Base-by-base conservation (phyloP, 2,329 filamentous ascomycete species). In the Fusarium sp. region DNA sequence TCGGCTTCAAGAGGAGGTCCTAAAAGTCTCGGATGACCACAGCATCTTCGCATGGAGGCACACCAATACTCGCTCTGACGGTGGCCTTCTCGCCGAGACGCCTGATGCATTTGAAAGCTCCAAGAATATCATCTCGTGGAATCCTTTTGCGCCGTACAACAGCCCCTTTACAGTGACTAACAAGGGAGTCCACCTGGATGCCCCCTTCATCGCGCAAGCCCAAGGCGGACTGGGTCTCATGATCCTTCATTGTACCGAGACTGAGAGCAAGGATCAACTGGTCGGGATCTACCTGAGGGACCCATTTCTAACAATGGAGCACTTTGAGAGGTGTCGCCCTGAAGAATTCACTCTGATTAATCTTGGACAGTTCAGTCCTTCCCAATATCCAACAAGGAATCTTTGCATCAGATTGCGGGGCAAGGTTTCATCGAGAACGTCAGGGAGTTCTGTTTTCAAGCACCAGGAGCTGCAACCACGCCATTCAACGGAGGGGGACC, bases 1-100 rank as follows among this genome's bases (percentile, higher is more conserved):
- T 27, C 60, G 77, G 13, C 67, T 79, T 0, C 74, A 78, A 18
- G 75, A 78, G 22, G 72, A 79, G 56, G 78, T 79, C 4, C 38
- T 75, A 16, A 61, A 11, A 13, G 62, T 56, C 11, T 24, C 60
- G 4, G 31, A 47, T 20, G 66, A 69, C 5, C 63, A 69, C 11
- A 67, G 35, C 20, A 34, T 69, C 16, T 67, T 69, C 20, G 47
- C 56, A 20, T 69, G 66, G 66, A 47, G 29, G 7, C 7, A 38
- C 37, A 0, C 34, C 40, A 2, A 29, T 31, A 35, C 6, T 18
- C 35, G 35, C 37, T 38, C 8, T n/a, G 37, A 62, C 57, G 64
- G 66, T 11, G 67, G 68, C 2, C 57, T 70, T 16, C 68, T 70
- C 11, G 47, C 27, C 8, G 18, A 6, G 3, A 54, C 47, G 3